Base-by-base conservation (phyloP, 1,139 yeast genomes). In the Scheffersomyces stambukii region DNA sequence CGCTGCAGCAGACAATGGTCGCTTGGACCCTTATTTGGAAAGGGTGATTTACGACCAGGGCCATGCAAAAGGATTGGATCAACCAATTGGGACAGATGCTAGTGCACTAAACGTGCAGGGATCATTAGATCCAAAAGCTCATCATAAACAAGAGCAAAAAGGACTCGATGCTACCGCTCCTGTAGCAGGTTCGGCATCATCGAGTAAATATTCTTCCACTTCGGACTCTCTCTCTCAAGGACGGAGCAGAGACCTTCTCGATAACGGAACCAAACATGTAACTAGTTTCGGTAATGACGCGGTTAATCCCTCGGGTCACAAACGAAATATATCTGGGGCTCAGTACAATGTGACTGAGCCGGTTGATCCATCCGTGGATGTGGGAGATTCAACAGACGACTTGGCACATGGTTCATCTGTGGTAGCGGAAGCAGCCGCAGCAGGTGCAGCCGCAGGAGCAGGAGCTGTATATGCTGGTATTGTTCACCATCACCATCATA, bases 391-490 rank as follows among this genome's bases (percentile, higher is more conserved):
- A 16, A 16, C 18, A 16, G 18, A 8, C 18, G 18, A 8, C 6
- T 8, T 16, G 18, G 18, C 8, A 16, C 6, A 8, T 16, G 8
- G 8, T 16, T 6, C 18, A n/a, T 20, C 7, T 12, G 12, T 8
- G 5, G 7, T 5, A 8, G 8, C 5, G 7, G 11, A 14, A 16
- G 8, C 13, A 10, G 21, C 5, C 13, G 21, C 19, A 9, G 6
- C 13, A 11, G 10, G 22, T 25, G 35, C 24, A 14, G 36, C 36
- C 4, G 35, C 33, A 19, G 35, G 27, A 21, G 33, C 26, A 21
- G 36, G 33, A 11, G 45, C 31, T 9, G 41, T 25, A 13, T 32
- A 35, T 24, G 36, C 29, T 13, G 38, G 30, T 21, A 33, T 25
- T 40, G 29, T n/a, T 34, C 29, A 13, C n/a, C n/a, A 31, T 32